These are phyloP conservation scores for Acer saccharum DNA, from an alignment of 345 rosid genomes.

Conservation along the genomic window DNA sequence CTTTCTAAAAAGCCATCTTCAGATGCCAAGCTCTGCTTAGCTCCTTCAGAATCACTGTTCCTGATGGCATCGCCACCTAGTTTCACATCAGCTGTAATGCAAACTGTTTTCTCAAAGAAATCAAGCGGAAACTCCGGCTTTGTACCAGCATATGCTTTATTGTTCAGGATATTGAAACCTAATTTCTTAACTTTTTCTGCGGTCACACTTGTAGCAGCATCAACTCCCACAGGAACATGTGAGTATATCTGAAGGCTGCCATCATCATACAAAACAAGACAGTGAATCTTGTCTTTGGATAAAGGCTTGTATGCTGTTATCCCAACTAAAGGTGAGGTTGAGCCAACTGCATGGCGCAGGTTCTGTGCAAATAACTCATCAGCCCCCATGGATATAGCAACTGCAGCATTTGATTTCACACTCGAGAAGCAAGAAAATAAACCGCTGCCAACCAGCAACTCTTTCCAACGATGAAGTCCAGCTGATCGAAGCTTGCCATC, in stretches of 20 bases:
- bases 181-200: constrained; percentile 85
- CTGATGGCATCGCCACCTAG: constrained; percentile 88
- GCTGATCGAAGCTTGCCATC: constrained; percentile 72
- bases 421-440: constrained; percentile 82
- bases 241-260: constrained; percentile 98
- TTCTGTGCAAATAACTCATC: constrained; percentile 75
- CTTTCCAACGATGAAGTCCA: constrained; percentile 92
- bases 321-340: constrained; percentile 88
- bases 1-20: constrained; percentile 97
- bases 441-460: constrained; percentile 76
- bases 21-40: constrained; percentile 83
- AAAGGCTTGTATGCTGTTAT: constrained; percentile 90
- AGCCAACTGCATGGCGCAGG: constrained; percentile 76
- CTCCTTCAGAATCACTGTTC: constrained; percentile 93
- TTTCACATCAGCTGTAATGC: constrained; percentile 91
- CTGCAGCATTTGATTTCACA: constrained; percentile 70
- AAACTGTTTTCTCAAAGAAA: constrained; percentile 93
- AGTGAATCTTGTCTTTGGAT: constrained; percentile 88
- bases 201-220: constrained; percentile 60
- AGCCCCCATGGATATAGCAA: constrained; percentile 63
- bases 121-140: constrained; percentile 96
- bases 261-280: constrained; percentile 95
- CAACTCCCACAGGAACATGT: constrained; percentile 61
- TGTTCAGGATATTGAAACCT: constrained; percentile 83
- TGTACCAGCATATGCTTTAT: constrained; percentile 74